Evolutionary conservation across 768 basidiomycete species (phyloP).

Genomic region (Podaxis sp.): DNA sequence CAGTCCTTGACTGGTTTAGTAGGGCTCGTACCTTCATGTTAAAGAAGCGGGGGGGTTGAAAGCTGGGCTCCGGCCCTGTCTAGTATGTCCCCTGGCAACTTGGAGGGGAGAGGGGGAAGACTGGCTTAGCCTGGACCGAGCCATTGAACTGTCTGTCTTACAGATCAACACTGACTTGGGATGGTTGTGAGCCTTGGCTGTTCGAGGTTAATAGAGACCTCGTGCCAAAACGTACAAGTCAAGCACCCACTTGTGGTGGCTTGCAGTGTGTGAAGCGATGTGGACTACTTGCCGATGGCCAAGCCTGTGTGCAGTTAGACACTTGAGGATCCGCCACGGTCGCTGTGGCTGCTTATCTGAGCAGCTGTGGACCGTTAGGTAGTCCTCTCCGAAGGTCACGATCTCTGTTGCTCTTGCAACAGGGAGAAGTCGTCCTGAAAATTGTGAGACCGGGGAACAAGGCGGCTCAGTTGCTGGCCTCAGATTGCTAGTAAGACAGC

Average conservation of each 20-base stretch:
- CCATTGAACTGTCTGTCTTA: constrained; percentile 31
- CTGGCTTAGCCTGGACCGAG: constrained; percentile 33
- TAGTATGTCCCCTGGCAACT: constrained; percentile 18
- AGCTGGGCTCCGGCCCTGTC: constrained; percentile 12
- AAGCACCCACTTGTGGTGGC: constrained; percentile 24
- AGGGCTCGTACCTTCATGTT: background rate
- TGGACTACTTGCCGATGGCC: constrained; percentile 41
- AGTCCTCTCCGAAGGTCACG: constrained; percentile 35
- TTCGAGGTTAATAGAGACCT: background rate
- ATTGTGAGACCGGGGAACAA: constrained; percentile 47
- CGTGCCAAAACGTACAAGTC: constrained; percentile 11
- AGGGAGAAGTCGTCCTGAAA: constrained; percentile 32
- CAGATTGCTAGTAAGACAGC: constrained; percentile 19
- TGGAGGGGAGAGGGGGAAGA: constrained; percentile 20
- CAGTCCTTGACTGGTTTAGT: background rate
- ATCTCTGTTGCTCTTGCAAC: constrained; percentile 31
- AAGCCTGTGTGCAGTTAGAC: constrained; percentile 34
- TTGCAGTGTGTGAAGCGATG: constrained; percentile 30
- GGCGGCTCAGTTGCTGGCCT: constrained; percentile 31
- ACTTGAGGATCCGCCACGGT: constrained; percentile 34
- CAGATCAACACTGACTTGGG: constrained; percentile 26
- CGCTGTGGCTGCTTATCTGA: constrained; percentile 22
- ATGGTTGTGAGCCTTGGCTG: background rate
- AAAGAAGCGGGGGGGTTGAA: background rate
- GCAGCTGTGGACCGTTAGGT: constrained; percentile 29